Percentiles rank a stretch among this genome's conserved stretches.
Conservation (phyloP, 139 green algal genomes). For the Pseudopediastrum boryanum region DNA sequence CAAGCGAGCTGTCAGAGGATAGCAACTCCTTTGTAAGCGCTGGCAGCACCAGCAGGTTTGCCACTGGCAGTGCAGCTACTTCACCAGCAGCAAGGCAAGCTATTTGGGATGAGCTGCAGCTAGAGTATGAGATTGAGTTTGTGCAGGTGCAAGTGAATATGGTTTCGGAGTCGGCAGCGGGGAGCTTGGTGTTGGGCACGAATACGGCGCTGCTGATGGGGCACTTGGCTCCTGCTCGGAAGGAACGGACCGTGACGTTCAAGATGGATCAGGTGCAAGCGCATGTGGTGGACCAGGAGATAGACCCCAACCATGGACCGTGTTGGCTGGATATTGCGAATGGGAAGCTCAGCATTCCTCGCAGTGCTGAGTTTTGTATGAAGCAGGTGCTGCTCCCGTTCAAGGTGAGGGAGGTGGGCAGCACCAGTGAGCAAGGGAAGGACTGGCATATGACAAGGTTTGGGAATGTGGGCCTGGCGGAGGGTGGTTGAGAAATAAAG, state of each 20-base stretch:
- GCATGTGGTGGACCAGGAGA: slow-evolving; percentile 28
- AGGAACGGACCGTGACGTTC: slow-evolving; percentile 39
- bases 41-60: no score
- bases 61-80: no score
- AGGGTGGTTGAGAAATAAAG: no score
- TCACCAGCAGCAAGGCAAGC: no score
- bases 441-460: no score
- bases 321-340: slow-evolving; percentile 48
- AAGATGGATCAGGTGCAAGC: slow-evolving; percentile 45
- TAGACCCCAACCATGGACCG: slow-evolving; percentile 12
- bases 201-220: slow-evolving; percentile 57
- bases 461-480: no score
- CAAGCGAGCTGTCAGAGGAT: no score
- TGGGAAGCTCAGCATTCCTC: slow-evolving; percentile 49
- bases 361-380: slow-evolving; percentile 35
- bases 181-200: slow-evolving; percentile 68
- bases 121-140: slow-evolving; percentile 72
- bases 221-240: slow-evolving; percentile 21
- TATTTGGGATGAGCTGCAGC: slow-evolving; percentile 35
- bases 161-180: slow-evolving; percentile 33
- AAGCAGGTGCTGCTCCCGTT: slow-evolving; percentile 45
- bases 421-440: no score
- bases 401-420: slow-evolving; percentile 8
- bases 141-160: slow-evolving; percentile 53
- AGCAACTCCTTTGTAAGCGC: no score